phyloP scores from a whole-genome alignment of 2,329 filamentous ascomycete genomes.

The Talaromyces sp. region DNA sequence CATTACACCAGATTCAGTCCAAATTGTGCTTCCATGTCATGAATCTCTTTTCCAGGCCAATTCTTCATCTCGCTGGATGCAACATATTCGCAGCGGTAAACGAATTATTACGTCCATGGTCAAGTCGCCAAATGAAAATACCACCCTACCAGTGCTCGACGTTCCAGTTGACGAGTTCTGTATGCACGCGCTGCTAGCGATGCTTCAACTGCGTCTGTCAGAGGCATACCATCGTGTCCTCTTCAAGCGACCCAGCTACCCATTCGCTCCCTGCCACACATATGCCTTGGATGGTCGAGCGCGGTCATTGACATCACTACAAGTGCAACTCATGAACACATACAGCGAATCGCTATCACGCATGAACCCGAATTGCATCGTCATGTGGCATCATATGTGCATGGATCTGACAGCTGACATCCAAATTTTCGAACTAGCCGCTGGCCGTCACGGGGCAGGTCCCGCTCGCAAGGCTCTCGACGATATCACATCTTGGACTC shows the following conservation, averaged over 20 bases:
- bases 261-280: conserved; percentile 44
- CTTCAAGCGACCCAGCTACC: conserved; percentile 37
- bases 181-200: conserved; percentile 38
- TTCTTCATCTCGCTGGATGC: conserved; percentile 36
- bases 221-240: conserved; percentile 45
- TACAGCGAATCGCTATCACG: conserved; percentile 44
- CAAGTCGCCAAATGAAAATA: conserved; percentile 35
- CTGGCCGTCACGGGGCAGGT: conserved; percentile 48
- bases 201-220: conserved; percentile 42
- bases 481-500: conserved; percentile 51
- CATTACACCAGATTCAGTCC: conserved; percentile 46
- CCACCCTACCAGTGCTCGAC: conserved; percentile 34
- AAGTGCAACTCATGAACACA: conserved; percentile 29
- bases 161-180: conserved; percentile 34
- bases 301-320: conserved; percentile 35
- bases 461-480: conserved; percentile 50
- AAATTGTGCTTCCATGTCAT: conserved; percentile 46
- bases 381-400: conserved; percentile 54
- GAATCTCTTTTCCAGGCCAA: conserved; percentile 46
- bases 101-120: conserved; percentile 33
- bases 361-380: conserved; percentile 49
- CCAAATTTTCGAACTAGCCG: conserved; percentile 53
- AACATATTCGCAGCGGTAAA: conserved; percentile 36
- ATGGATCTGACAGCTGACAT: conserved; percentile 53
- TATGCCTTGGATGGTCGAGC: conserved; percentile 50